Evolutionary conservation across 495 filamentous ascomycete species (phyloP), one percentile per base, ranked within the genome.

Genomic region (Penicillium fimorum): DNA sequence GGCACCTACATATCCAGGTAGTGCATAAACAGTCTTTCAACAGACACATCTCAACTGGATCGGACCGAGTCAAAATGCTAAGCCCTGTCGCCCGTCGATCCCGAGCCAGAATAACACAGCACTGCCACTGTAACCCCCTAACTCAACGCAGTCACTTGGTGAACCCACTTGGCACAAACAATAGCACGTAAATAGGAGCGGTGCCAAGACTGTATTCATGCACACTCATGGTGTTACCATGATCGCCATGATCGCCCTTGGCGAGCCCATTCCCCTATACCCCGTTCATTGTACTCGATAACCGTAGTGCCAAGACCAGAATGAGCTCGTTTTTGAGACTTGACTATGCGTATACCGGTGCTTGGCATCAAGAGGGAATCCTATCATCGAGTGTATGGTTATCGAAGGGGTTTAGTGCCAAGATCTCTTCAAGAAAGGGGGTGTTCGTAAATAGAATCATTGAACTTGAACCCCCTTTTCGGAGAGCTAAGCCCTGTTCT

Each of bases 231-330:
- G 50, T 42, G 45, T 20, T 8, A 42, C 37, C 40, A 53, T 55
- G 64, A 67, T 67, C 64, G 50, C 47, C 62, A 58, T 65, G 65
- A 67, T 67, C 65, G 65, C 59, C 65, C 65, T 67, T 67, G 65
- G 65, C 65, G 30, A 50, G 32, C 45, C 37, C 35, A 47, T 47
- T 33, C 41, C 50, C 42, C 29, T 35, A 62, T 22, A 22, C 2
- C 2, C 22, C 25, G 25, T 66, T 53, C 45, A 17, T 24, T 27
- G 43, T 3, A 24, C 54, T 38, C 53, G 58, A 61, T 64, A 52
- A 43, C 24, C 30, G 49, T 33, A 50, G 47, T 18, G 41, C 11
- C 38, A 20, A 29, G 24, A 32, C n/a, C 11, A 38, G 46, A 22
- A 24, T 18, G 47, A 17, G 20, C 48, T 41, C 40, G 12, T 47